phyloP scores from a whole-genome alignment of 2,329 filamentous ascomycete genomes.

The Xylaria sp. region DNA sequence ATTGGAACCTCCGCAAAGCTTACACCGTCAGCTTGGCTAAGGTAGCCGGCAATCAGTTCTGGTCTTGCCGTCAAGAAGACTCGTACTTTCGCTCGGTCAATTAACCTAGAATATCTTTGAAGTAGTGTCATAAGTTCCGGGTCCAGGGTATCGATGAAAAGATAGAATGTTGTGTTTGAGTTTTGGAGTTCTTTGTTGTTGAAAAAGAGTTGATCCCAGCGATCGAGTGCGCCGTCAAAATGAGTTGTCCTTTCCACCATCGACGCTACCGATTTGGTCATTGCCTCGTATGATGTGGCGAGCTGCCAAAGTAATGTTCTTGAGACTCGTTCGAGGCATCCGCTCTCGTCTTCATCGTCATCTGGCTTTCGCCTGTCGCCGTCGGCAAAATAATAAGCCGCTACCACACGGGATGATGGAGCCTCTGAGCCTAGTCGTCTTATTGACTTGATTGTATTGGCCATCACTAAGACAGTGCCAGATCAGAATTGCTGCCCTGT shows the following conservation, averaged over 20 bases:
- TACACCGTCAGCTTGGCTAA: constrained; percentile 31
- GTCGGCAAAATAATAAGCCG: constrained; percentile 48
- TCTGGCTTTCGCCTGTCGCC: constrained; percentile 47
- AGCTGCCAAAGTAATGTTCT: constrained; percentile 50
- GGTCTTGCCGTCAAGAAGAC: constrained; percentile 46
- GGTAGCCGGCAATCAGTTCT: constrained; percentile 37
- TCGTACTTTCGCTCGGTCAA: constrained; percentile 41
- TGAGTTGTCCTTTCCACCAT: constrained; percentile 43
- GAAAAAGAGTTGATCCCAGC: constrained; percentile 49
- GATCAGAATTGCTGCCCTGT: constrained; percentile 4
- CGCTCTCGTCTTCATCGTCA: constrained; percentile 44
- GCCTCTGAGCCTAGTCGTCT: constrained; percentile 40
- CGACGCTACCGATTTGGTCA: constrained; percentile 48
- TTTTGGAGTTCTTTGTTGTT: constrained; percentile 48
- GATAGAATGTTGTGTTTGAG: constrained; percentile 48
- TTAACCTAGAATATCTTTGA: constrained; percentile 38
- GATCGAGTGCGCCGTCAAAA: constrained; percentile 46
- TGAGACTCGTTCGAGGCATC: constrained; percentile 42
- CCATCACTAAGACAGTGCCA: constrained; percentile 38
- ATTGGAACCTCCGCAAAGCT: constrained; percentile 43
- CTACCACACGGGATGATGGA: constrained; percentile 44
- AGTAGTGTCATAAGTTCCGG: constrained; percentile 43
- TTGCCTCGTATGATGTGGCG: constrained; percentile 47
- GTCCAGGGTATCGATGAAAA: constrained; percentile 49
- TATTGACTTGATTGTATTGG: constrained; percentile 47